phyloP scores from a whole-genome alignment of 192 early-diverging fungal species.

The Phycomyces blakesleeanus region DNA sequence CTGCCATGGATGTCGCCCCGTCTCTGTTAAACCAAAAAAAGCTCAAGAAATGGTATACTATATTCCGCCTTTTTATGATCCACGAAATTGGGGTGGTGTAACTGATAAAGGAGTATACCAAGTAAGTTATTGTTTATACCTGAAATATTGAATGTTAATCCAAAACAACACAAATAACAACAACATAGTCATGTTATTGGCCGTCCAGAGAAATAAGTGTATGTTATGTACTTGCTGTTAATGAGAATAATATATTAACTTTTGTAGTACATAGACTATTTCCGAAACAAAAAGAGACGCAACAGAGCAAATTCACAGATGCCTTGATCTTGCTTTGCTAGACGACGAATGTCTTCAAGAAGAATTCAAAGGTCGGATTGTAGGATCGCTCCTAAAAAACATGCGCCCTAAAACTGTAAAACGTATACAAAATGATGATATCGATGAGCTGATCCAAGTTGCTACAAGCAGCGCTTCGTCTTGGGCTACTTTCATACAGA shows the following conservation, averaged over 20 bases:
- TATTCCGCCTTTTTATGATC: neutral
- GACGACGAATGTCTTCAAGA: too few species aligned
- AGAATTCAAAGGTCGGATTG: too few species aligned
- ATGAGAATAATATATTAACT: neutral
- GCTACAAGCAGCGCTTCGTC: neutral
- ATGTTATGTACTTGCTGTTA: neutral
- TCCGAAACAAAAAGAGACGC: too few species aligned
- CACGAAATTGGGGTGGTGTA: constrained; percentile 5
- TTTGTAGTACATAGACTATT: neutral
- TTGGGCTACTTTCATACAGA: neutral
- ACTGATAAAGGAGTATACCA: constrained; percentile 7
- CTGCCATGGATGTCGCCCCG: neutral
- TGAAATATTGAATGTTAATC: neutral
- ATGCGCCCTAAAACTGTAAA: too few species aligned
- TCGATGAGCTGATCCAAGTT: neutral
- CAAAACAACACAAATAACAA: neutral
- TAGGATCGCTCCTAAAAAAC: too few species aligned
- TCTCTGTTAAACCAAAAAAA: neutral
- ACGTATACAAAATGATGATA: neutral
- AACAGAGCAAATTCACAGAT: too few species aligned
- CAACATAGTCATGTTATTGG: neutral
- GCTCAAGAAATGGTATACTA: constrained; percentile 1
- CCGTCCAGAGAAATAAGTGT: neutral
- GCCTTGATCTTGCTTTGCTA: too few species aligned
- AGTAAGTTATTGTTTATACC: constrained; percentile 1